These are phyloP conservation scores for Phaseolus coccineus DNA, from an alignment of 331 rosid genomes.

Conservation along the genomic window DNA sequence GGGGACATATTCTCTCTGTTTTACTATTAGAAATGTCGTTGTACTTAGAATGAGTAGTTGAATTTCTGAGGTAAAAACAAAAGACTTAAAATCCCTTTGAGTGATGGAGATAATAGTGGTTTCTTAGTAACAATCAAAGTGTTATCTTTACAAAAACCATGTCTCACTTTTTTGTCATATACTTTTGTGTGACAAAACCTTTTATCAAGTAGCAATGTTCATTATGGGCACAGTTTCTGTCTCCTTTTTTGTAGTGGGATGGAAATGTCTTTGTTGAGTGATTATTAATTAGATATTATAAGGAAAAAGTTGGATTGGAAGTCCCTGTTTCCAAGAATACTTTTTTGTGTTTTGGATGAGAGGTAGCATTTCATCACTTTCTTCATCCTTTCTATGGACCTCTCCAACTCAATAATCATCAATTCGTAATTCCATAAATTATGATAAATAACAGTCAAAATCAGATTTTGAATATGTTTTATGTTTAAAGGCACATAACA, in stretches of 20 bases:
- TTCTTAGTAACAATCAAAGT: slow-evolving; percentile 18
- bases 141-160: slow-evolving; percentile 27
- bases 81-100: not conserved
- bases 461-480: no score
- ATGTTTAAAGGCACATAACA: no score
- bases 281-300: not conserved
- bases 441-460: no score
- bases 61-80: not conserved
- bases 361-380: not conserved
- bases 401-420: not conserved
- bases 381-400: not conserved
- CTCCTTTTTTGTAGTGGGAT: slow-evolving; percentile 18
- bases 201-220: not conserved
- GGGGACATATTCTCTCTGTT: not conserved
- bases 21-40: not conserved
- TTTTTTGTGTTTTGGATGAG: not conserved
- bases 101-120: slow-evolving; percentile 18
- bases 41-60: not conserved
- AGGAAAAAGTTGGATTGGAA: not conserved
- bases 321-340: not conserved
- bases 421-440: not conserved
- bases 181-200: slow-evolving; percentile 1
- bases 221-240: not conserved
- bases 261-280: not conserved
- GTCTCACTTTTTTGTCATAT: slow-evolving; percentile 27